Evolutionary conservation across 1,284 basidiomycete species (phyloP), one percentile per base, ranked within the genome.

Genomic region (Macrocybe sp.): DNA sequence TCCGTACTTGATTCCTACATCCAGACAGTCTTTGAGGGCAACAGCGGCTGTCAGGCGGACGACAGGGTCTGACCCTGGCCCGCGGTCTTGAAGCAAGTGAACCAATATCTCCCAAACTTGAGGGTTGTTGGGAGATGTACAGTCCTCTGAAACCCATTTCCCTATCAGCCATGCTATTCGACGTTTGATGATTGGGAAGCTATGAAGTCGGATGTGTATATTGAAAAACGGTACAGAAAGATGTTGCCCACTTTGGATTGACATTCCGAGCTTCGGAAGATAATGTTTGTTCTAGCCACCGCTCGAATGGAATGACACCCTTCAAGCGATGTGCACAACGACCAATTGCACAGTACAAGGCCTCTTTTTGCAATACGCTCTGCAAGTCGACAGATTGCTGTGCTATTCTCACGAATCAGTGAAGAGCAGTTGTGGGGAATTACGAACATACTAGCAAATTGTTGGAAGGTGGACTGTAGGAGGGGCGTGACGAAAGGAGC

Each of bases 151-250:
- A 22, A 90, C 76, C 83, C 89, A 92, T 73, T 86, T 88, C 9
- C 92, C 92, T 38, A 96, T 78, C 5, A 94, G 67, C 91, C 92
- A 94, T 0, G 91, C 92, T 52, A 95, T 87, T 37, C 92, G 80
- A 14, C 92, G 81, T 66, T 95, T 93, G 51, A 95, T 78, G 41
- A 95, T 89, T 0, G 89, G 87, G 59, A 87, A 91, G 48, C 89
- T 93, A 16, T 33, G 14, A 38, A 10, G 16, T 41, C 16, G 50
- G 14, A 38, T 28, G 33, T 32, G 22, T 41, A 29, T n/a, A 33
- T 34, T 10, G 46, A 44, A 7, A 31, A 36, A 40, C 16, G 4
- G 9, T 11, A 46, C 11, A 48, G 16, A 12, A 9, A 28, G 37
- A 33, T 36, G 29, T 7, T n/a, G 62, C 73, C 49, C 56, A 85